Evolutionary conservation across 345 rosid species (phyloP).

Genomic region (Kernera saxatilis): DNA sequence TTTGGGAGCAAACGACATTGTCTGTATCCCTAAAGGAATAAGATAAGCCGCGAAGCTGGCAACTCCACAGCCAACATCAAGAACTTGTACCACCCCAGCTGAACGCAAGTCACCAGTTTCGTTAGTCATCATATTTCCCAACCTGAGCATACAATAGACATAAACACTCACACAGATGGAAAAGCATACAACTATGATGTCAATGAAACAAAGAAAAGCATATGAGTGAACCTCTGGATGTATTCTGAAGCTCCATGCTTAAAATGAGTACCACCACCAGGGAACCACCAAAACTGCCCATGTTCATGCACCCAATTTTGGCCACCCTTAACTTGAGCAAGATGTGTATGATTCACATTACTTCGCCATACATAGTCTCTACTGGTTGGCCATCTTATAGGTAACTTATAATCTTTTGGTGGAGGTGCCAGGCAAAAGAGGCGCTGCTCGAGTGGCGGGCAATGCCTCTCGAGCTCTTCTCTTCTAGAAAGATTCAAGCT

Average conservation of each 20-base stretch:
- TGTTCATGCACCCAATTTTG: slow-evolving; percentile 92
- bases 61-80: slow-evolving; percentile 98
- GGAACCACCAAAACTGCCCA: slow-evolving; percentile 84
- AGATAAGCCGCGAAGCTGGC: slow-evolving; percentile 96
- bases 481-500: slow-evolving; percentile 56
- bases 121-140: slow-evolving; percentile 72
- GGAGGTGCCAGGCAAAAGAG: slow-evolving; percentile 91
- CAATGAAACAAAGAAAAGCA: neutral
- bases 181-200: neutral
- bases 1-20: slow-evolving; percentile 96
- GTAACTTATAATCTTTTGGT: slow-evolving; percentile 74
- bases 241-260: slow-evolving; percentile 92
- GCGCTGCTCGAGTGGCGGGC: slow-evolving; percentile 71
- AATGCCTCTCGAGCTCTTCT: slow-evolving; percentile 91
- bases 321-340: slow-evolving; percentile 90
- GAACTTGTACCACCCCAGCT: slow-evolving; percentile 80
- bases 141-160: slow-evolving; percentile 35
- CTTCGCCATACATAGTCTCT: slow-evolving; percentile 87
- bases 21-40: slow-evolving; percentile 71
- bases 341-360: slow-evolving; percentile 89
- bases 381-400: slow-evolving; percentile 88
- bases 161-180: neutral
- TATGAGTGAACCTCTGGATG: slow-evolving; percentile 51
- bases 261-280: slow-evolving; percentile 98
- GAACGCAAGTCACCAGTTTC: slow-evolving; percentile 79